Evolutionary conservation across 352 stramenopile species (phyloP).

Genomic region (Phytophthora cajani): DNA sequence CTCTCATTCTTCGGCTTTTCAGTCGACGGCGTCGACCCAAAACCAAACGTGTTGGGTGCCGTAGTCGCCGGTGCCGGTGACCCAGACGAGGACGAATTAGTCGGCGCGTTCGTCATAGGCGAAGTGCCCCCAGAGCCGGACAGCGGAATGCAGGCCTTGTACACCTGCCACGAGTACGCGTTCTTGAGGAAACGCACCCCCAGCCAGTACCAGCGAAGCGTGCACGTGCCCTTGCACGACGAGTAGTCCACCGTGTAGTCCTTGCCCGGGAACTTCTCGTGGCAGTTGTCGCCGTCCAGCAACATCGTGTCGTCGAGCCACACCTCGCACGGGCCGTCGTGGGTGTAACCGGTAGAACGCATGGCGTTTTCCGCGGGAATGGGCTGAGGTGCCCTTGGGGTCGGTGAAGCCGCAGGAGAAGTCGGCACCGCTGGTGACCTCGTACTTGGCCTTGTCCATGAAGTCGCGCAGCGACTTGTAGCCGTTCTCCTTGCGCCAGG

Average conservation of each 20-base stretch:
- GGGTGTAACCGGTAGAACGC: background rate
- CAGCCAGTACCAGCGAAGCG: too few relatives aligned
- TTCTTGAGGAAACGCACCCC: too few relatives aligned
- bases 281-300: too few relatives aligned
- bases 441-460: background rate
- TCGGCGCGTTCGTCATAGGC: background rate
- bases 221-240: too few relatives aligned
- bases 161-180: too few relatives aligned
- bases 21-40: too few relatives aligned
- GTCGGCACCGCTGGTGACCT: background rate
- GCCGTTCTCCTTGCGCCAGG: background rate
- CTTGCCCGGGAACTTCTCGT: too few relatives aligned
- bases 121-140: background rate
- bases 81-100: background rate
- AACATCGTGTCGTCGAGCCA: too few relatives aligned
- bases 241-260: too few relatives aligned
- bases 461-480: background rate
- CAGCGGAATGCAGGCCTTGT: too few relatives aligned
- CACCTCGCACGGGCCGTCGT: too few relatives aligned
- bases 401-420: background rate
- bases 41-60: background rate
- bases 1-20: too few relatives aligned
- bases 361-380: background rate
- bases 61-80: background rate
- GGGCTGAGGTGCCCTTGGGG: background rate